phyloP scores from a whole-genome alignment of 2,329 filamentous ascomycete species.

The Sporothrix mexicana region DNA sequence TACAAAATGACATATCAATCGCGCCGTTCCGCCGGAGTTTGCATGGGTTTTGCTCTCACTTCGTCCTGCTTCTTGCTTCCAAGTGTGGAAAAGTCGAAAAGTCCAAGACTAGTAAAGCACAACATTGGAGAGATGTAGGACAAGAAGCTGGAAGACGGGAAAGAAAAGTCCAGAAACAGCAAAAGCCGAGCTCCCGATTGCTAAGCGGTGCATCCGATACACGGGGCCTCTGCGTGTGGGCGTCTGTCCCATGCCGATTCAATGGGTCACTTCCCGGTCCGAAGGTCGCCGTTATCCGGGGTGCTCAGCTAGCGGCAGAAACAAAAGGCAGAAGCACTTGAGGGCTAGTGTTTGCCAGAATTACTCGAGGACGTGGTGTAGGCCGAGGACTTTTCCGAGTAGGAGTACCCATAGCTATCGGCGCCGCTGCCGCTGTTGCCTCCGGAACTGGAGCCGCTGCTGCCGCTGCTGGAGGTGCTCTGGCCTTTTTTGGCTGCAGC shows the following conservation, averaged over 20 bases:
- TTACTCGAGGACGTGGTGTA: conserved; percentile 14
- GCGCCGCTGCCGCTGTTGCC: not conserved
- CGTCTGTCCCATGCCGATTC: conserved; percentile 1
- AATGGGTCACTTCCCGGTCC: not conserved
- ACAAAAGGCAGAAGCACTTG: not conserved
- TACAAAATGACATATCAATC: conserved; percentile 24
- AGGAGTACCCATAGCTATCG: not conserved
- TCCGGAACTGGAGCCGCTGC: not conserved
- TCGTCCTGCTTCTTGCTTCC: not conserved
- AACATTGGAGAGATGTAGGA: not conserved
- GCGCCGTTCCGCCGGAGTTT: conserved; percentile 9
- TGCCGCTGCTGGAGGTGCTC: not conserved
- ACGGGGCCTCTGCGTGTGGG: not conserved
- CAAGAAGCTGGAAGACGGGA: too few species aligned
- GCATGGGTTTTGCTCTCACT: conserved; percentile 11
- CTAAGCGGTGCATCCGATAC: conserved; percentile 8
- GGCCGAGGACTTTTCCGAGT: conserved; percentile 23
- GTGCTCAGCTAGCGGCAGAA: not conserved
- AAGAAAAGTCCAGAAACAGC: not conserved
- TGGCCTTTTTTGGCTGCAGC: conserved; percentile 21
- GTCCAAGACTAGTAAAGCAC: not conserved
- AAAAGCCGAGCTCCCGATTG: conserved; percentile 23
- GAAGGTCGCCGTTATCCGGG: not conserved
- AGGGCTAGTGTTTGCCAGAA: not conserved
- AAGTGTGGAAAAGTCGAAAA: not conserved